Conservation (phyloP, 176 grass and related monocot species). For the Oryza glumipatula region DNA sequence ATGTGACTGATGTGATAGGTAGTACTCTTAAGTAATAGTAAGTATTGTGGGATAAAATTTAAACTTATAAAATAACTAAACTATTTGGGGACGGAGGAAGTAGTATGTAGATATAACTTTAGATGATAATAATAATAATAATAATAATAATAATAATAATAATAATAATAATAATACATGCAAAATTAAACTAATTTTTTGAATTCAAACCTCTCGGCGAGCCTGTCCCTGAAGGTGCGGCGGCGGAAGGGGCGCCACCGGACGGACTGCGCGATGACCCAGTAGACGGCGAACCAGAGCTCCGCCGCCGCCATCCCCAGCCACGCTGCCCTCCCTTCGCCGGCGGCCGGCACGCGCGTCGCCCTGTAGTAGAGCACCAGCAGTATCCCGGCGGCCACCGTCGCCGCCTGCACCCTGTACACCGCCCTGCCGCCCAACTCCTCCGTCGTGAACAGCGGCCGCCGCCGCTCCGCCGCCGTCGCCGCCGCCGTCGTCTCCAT, state of each 20-base stretch:
- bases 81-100: no score
- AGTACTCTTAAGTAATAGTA: no score
- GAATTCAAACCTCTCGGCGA: constrained; percentile 56
- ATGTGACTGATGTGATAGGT: no score
- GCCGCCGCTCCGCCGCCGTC: background rate
- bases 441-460: constrained; percentile 61
- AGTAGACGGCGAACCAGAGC: constrained; percentile 76
- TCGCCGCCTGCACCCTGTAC: constrained; percentile 52
- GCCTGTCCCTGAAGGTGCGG: constrained; percentile 56
- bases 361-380: constrained; percentile 57
- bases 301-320: constrained; percentile 63
- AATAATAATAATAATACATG: no score
- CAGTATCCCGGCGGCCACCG: constrained; percentile 50
- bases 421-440: constrained; percentile 33
- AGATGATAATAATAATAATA: no score
- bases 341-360: constrained; percentile 38
- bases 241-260: constrained; percentile 62
- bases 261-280: constrained; percentile 72
- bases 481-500: background rate
- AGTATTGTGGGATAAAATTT: no score
- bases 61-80: no score
- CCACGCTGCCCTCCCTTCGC: constrained; percentile 45
- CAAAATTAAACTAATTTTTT: background rate
- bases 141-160: no score
- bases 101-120: no score